phyloP scores from a whole-genome alignment of 345 rosid species.

The Brassica nigra region DNA sequence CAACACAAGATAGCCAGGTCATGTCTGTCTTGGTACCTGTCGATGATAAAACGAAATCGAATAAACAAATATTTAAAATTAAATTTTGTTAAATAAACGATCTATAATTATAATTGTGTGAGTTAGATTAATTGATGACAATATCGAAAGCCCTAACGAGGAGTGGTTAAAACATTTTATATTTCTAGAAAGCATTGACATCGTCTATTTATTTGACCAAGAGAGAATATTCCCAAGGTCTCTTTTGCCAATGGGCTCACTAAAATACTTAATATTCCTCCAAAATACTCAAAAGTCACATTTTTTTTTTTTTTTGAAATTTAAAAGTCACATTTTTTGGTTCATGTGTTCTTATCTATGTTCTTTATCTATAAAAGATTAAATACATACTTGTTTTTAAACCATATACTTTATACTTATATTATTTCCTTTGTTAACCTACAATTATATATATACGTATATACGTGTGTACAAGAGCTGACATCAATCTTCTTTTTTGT shows the following conservation, averaged over 20 bases:
- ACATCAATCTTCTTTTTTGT: not conserved
- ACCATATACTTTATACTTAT: not conserved
- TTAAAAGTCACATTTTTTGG: conserved; percentile 1
- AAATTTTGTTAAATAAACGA: not conserved
- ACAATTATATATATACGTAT: not conserved
- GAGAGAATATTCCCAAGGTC: conserved; percentile 25
- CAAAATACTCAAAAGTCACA: not conserved
- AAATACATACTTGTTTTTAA: not conserved
- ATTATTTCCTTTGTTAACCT: not conserved
- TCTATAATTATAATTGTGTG: not conserved
- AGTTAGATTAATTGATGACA: not conserved
- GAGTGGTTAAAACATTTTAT: conserved; percentile 1
- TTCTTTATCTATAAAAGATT: no score
- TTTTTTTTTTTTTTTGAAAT: no score
- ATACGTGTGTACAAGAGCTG: conserved; percentile 1
- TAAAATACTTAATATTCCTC: conserved; percentile 1
- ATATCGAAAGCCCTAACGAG: not conserved
- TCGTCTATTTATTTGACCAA: conserved; percentile 21
- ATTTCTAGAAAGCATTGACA: conserved; percentile 11
- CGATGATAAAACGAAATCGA: conserved; percentile 13
- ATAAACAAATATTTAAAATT: not conserved
- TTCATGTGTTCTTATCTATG: conserved; percentile 16
- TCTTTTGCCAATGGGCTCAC: conserved; percentile 28
- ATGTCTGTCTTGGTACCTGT: conserved; percentile 42
- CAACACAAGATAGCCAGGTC: conserved; percentile 21